Base-by-base conservation (phyloP, 2,329 filamentous ascomycete genomes). In the Bipolaris zeicola region DNA sequence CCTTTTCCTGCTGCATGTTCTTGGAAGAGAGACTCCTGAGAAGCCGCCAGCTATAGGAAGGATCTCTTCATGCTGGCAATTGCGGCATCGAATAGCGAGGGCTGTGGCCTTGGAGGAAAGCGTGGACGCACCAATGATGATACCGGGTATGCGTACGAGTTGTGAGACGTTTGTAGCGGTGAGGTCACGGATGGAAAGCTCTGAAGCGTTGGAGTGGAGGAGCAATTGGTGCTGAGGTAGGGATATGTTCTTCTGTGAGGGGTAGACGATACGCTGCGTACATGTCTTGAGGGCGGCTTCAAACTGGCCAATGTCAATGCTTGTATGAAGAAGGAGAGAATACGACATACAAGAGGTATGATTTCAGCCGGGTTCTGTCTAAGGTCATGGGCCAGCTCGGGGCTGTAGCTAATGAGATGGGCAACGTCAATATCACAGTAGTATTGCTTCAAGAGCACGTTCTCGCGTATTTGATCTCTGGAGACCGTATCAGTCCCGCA, bases 391-490 rank as follows among this genome's bases (percentile, higher is more conserved):
- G 94, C 95, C 58, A 99, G 83, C 76, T 97, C 92, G 78, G 98
- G 94, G 72, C 96, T 95, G 79, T 93, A 98, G 60, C 90, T 95
- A 76, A 98, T 98, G 57, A 99, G 81, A 75, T 99, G 94, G 60
- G 90, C 91, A 67, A 99, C 91, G 75, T 99, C 93, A 73, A 99
- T 86, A 76, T 99, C 94, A 81, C 95, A 97, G 77, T 89, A 97
- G 80, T 92, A 98, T 69, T 93, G 92, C 75, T 96, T 95, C 39
- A 96, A 83, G 1, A 98, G 85, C 6, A 95, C 92, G 80, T 99
- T 99, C 74, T 98, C 92, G 69, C 91, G 87, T 57, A 99, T 86
- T 78, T 98, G 95, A 71, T 98, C 94, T 85, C 95, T 96, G 16
- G 4, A 31, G n/a, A 67, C 14, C 34, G 1, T 2, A 42, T 81